phyloP scores from a whole-genome alignment of 2,329 filamentous ascomycete species.

The Xylaria sp. region DNA sequence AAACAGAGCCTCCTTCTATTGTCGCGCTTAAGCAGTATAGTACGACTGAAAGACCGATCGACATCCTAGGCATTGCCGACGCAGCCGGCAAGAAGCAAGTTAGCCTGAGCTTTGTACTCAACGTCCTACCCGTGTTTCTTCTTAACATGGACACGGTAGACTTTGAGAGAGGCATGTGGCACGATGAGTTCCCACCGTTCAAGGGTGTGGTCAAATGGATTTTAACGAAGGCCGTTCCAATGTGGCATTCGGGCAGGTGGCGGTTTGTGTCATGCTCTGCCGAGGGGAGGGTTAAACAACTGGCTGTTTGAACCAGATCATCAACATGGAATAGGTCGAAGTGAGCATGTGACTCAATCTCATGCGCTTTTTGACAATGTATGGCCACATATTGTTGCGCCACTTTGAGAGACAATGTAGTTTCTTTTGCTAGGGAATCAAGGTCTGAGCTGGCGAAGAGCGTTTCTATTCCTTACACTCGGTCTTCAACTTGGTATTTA shows the following conservation, averaged over 20 bases:
- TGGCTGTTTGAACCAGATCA: neutral
- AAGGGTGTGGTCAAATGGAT: conserved; percentile 27
- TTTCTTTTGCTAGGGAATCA: too few species aligned
- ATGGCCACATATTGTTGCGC: too few species aligned
- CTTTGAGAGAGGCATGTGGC: conserved; percentile 45
- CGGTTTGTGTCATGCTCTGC: conserved; percentile 31
- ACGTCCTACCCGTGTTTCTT: conserved; percentile 41
- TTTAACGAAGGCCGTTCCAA: conserved; percentile 34
- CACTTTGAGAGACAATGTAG: too few species aligned
- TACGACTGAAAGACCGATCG: conserved; percentile 40
- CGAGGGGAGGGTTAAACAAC: neutral
- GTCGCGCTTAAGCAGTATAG: conserved; percentile 39
- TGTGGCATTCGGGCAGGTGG: conserved; percentile 42
- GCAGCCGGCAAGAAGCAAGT: conserved; percentile 40
- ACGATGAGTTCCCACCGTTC: conserved; percentile 40
- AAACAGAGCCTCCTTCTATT: conserved; percentile 40
- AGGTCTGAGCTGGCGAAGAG: too few species aligned
- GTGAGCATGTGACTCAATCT: too few species aligned
- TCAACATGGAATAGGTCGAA: neutral
- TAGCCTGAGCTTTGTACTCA: conserved; percentile 39
- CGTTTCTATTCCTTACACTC: too few species aligned
- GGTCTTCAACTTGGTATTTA: too few species aligned
- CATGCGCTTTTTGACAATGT: too few species aligned
- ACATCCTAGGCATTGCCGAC: conserved; percentile 41
- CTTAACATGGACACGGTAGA: conserved; percentile 43